These are phyloP conservation scores for Bacterosira constricta DNA, from an alignment of 108 stramenopile genomes.

Conservation along the genomic window DNA sequence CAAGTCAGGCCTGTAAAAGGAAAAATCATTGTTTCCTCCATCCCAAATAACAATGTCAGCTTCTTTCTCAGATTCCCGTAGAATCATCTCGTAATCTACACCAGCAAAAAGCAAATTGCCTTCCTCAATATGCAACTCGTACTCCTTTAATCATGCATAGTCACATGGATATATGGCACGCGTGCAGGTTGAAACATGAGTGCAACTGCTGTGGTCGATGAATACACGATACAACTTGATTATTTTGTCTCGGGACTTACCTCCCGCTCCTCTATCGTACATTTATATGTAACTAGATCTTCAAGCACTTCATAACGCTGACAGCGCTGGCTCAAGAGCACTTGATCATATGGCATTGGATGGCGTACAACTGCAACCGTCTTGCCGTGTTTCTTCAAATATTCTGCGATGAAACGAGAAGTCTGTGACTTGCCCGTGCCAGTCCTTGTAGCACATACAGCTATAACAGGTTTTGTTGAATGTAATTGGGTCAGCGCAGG, in stretches of 20 bases:
- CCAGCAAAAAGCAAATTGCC: conserved; percentile 56
- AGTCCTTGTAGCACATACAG: conserved; percentile 55
- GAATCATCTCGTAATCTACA: conserved; percentile 61
- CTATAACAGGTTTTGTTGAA: conserved; percentile 49
- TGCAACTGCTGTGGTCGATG: no score
- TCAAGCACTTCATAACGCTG: conserved; percentile 53
- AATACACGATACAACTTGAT: no score
- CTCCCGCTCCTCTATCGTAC: conserved; percentile 63
- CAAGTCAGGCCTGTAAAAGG: conserved; percentile 54
- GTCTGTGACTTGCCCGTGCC: conserved; percentile 53
- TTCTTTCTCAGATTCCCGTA: conserved; percentile 56
- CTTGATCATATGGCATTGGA: conserved; percentile 60
- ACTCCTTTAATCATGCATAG: no score
- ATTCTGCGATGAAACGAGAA: conserved; percentile 45
- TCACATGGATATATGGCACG: no score
- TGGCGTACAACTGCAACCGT: conserved; percentile 51
- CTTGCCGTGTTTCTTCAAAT: conserved; percentile 48
- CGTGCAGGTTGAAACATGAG: no score
- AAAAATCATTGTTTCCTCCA: conserved; percentile 58
- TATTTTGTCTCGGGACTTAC: no score
- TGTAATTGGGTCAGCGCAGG: conserved; percentile 42
- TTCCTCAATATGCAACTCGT: conserved; percentile 54
- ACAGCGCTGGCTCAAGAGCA: conserved; percentile 47
- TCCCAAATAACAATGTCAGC: conserved; percentile 60
- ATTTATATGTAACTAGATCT: conserved; percentile 59